Evolutionary conservation across 2,329 filamentous ascomycete genomes (phyloP).

Genomic region (Aspergillus phoenicis): DNA sequence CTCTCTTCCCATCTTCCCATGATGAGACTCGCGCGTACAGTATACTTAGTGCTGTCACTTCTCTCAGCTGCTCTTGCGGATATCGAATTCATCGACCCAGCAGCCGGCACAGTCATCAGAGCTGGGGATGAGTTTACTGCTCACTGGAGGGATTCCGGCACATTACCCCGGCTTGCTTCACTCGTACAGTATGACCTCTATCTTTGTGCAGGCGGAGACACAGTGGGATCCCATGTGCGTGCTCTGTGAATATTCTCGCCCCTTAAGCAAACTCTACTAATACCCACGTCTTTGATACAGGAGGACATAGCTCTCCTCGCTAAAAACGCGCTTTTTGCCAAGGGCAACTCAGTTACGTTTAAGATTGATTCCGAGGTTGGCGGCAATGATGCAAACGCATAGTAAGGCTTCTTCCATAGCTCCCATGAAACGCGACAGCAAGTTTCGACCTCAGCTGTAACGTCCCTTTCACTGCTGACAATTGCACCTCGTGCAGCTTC

Average conservation of each 20-base stretch:
- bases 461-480: background rate
- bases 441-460: background rate
- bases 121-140: constrained; percentile 56
- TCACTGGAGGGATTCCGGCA: constrained; percentile 60
- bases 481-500: constrained; percentile 48
- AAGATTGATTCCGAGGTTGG: constrained; percentile 48
- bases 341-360: constrained; percentile 49
- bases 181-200: constrained; percentile 60
- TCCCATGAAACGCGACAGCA: background rate
- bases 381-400: constrained; percentile 56
- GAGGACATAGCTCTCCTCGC: constrained; percentile 47
- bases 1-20: constrained; percentile 15
- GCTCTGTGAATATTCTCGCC: background rate
- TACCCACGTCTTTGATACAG: constrained; percentile 28
- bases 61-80: constrained; percentile 52
- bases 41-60: constrained; percentile 42
- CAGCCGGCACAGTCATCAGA: constrained; percentile 53
- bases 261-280: background rate
- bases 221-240: constrained; percentile 50
- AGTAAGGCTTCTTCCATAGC: constrained; percentile 46
- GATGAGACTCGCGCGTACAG: constrained; percentile 31
- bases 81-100: constrained; percentile 57
- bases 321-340: constrained; percentile 37
- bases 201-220: constrained; percentile 63
- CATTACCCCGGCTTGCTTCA: constrained; percentile 52